A percentile compares a stretch with the other conserved stretches of the same genome.
Evolutionary conservation across 2,329 filamentous ascomycete species (phyloP).

Genomic region (Byssochlamys sp.): DNA sequence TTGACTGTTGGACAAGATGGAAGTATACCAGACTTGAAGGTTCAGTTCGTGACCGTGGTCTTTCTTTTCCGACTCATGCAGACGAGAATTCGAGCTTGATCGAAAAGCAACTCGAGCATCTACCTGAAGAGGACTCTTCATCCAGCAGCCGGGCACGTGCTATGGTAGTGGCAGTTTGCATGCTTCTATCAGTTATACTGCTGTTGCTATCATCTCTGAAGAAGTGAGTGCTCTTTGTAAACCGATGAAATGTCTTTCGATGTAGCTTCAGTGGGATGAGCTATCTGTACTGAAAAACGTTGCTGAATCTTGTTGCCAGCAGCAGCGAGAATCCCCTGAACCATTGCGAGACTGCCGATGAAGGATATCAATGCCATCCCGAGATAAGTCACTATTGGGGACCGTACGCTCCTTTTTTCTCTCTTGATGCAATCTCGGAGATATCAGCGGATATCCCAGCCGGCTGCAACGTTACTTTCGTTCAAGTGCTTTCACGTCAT

Average conservation of each 20-base stretch:
- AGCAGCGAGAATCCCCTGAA: background rate
- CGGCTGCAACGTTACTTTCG: conserved; percentile 69
- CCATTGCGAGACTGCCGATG: conserved; percentile 43
- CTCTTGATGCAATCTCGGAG: conserved; percentile 51
- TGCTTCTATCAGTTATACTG: background rate
- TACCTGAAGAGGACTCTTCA: background rate
- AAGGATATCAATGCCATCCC: conserved; percentile 55
- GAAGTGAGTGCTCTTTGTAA: background rate
- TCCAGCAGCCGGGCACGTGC: background rate
- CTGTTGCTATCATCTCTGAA: background rate
- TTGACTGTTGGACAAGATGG: background rate
- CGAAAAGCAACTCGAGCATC: background rate
- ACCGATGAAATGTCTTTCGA: background rate
- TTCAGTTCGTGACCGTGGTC: background rate
- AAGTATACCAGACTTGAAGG: background rate
- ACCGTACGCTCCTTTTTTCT: conserved; percentile 78
- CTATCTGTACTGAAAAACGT: background rate
- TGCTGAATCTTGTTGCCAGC: background rate
- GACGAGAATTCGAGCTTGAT: background rate
- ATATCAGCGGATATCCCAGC: conserved; percentile 52
- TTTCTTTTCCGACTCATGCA: background rate
- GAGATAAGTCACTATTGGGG: conserved; percentile 64
- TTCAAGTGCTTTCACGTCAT: conserved; percentile 71
- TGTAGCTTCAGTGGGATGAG: background rate
- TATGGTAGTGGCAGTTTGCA: background rate